Evolutionary conservation across 345 rosid genomes (phyloP), one percentile per base, ranked within the genome.

Genomic region (Populus simonii): DNA sequence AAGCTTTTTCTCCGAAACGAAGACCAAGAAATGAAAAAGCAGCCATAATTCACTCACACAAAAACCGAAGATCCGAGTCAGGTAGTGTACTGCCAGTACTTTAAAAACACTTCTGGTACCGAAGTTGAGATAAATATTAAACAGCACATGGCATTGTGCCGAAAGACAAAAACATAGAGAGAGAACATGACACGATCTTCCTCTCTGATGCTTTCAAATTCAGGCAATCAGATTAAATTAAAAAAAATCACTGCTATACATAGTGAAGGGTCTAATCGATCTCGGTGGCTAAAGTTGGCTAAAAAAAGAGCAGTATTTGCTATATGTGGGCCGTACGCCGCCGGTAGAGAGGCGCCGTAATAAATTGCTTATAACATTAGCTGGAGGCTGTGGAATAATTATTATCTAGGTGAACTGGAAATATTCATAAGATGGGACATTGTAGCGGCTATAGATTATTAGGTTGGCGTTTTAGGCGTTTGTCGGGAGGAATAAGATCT

Each of bases 21-120:
- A 73, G 57, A 74, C 74, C 79, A 53, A 84, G 75, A 69, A 79
- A 51, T 10, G 70, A 13, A 12, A 69, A 66, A 47, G 72, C 66
- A 38, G 43, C 36, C 59, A 6, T 76, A 70, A 84, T 81, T 66
- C 79, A 76, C 75, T 66, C 23, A 57, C 77, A 55, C 81, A 61
- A 38, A 66, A 73, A 7, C 74, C 71, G 18, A 79, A 38, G 66
- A 36, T 36, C 3, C 10, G 43, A 38, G 29, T 36, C 20, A 72
- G 57, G 8, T 1, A 59, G 29, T 59, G 65, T 23, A n/a, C 59
- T 53, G 59, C 3, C n/a, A 20, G 59, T 53, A 53, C 23, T 53
- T 0, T 20, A 53, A 53, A 43, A 53, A 53, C 59, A 53, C 23
- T 20, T 53, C n/a, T 0, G 23, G 10, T 53, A 18, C 23, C 59